These are phyloP conservation scores for Elasticomyces elasticus DNA, from an alignment of 495 filamentous ascomycete genomes.

Conservation along the genomic window DNA sequence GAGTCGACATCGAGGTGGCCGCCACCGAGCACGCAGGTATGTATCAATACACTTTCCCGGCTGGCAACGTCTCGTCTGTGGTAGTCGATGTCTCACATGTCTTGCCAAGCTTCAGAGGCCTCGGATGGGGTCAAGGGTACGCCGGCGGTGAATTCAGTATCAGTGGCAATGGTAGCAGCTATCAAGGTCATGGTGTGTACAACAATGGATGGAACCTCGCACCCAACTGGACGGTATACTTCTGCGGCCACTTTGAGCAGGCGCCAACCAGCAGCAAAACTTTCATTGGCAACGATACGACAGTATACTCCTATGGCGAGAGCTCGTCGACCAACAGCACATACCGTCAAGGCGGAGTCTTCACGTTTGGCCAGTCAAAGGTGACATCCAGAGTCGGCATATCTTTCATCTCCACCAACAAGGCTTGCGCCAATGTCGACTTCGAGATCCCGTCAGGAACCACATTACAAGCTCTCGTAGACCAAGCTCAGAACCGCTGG, in stretches of 20 bases:
- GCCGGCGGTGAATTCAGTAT: slow-evolving; percentile 26
- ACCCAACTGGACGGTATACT: slow-evolving; percentile 26
- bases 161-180: slow-evolving; percentile 18
- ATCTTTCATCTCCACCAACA: slow-evolving; percentile 29
- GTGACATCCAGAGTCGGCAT: slow-evolving; percentile 30
- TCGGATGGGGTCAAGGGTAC: slow-evolving; percentile 27
- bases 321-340: slow-evolving; percentile 20
- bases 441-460: slow-evolving; percentile 27
- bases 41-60: slow-evolving; percentile 26
- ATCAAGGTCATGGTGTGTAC: slow-evolving; percentile 25
- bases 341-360: slow-evolving; percentile 30
- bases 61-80: slow-evolving; percentile 21
- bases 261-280: slow-evolving; percentile 21
- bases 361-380: slow-evolving; percentile 18
- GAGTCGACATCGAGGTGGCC: slow-evolving; percentile 25
- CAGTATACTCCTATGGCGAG: slow-evolving; percentile 22
- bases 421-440: slow-evolving; percentile 30
- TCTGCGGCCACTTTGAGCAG: slow-evolving; percentile 31
- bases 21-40: slow-evolving; percentile 25
- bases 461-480: slow-evolving; percentile 24
- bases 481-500: slow-evolving; percentile 26
- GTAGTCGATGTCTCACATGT: slow-evolving; percentile 31
- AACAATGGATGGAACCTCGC: slow-evolving; percentile 25
- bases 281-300: slow-evolving; percentile 25
- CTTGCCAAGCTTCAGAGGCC: slow-evolving; percentile 24